Evolutionary conservation across 345 rosid species (phyloP), one percentile per base, ranked within the genome.

Genomic region (Melaleuca quinquenervia): DNA sequence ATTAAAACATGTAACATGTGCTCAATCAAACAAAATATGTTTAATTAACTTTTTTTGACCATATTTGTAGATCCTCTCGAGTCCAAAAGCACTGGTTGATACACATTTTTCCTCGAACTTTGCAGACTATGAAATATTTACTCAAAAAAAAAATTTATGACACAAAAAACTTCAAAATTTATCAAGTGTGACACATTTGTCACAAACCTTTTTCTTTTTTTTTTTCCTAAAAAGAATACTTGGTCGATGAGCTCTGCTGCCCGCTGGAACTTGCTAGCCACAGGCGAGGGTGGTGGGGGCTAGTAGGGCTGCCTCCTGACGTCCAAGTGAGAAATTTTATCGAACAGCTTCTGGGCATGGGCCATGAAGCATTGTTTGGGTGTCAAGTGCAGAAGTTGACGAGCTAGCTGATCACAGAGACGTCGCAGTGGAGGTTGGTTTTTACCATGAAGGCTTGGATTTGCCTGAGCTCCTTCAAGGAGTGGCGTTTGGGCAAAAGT

Each of bases 371-470:
- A 18, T 86, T 26, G 20, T 91, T 85, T 10, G 96, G 94, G 49
- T 56, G 60, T 52, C 56, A 87, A 5, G 99, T 91, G 58, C 95
- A 96, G 86, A 88, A 90, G 90, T 92, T 92, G 85, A 93, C 89
- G 89, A 96, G 89, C 88, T 95, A 94, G 54, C 92, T 90, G 92
- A 90, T 85, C 55, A 90, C 55, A 49, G 89, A 84, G 85, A 85
- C 83, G 88, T 94, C 93, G 74, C 89, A 60, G 7, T 78, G 95
- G 89, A 92, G 91, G 27, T 91, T 88, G 87, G 95, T 88, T 91
- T 95, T 96, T 91, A 95, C 86, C 50, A 93, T 50, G 82, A 91
- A 84, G 84, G 93, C 95, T 20, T 96, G 98, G 84, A 95, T 88
- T 87, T 94, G 97, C 93, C 92, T 93, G n/a, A 94, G 89, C 90